phyloP scores from a whole-genome alignment of 129 eudicot species.

The Helichrysum umbraculigerum region DNA sequence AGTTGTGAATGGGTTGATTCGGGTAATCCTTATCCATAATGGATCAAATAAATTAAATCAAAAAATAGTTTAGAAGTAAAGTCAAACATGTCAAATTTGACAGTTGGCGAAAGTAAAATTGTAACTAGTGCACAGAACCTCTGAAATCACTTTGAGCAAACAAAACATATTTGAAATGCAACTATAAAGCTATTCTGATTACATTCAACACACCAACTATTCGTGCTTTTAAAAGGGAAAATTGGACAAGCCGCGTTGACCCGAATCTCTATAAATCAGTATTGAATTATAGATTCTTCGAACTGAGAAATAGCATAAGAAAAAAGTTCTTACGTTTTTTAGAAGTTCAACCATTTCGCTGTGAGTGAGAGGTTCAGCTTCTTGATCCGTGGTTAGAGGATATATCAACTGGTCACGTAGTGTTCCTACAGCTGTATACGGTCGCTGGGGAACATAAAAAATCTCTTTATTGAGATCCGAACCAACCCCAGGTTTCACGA shows the following conservation, averaged over 20 bases:
- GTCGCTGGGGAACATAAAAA: conserved; percentile 97
- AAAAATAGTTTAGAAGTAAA: not conserved
- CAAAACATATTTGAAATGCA: not conserved
- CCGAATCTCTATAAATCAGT: not conserved
- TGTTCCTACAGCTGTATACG: conserved; percentile 98
- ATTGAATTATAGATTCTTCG: not conserved
- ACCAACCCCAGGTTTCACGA: conserved; percentile 97
- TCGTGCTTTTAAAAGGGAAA: not conserved
- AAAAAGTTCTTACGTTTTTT: conserved; percentile 65
- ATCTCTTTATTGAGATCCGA: conserved; percentile 97
- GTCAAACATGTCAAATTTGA: not conserved
- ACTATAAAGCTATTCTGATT: not conserved
- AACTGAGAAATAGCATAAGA: not conserved
- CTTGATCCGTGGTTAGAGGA: conserved; percentile 89
- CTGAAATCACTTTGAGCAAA: not conserved
- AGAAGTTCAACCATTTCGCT: conserved; percentile 80
- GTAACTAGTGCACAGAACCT: not conserved
- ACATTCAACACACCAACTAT: not conserved
- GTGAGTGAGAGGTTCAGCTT: conserved; percentile 71
- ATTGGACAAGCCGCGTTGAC: not conserved
- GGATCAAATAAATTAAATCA: not conserved
- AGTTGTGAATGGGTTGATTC: not conserved
- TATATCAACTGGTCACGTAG: conserved; percentile 97
- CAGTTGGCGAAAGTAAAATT: not conserved
- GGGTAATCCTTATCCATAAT: not conserved